These are phyloP conservation scores for Cyclostephanos tholiformis DNA, from an alignment of 108 stramenopile species.

Conservation along the genomic window DNA sequence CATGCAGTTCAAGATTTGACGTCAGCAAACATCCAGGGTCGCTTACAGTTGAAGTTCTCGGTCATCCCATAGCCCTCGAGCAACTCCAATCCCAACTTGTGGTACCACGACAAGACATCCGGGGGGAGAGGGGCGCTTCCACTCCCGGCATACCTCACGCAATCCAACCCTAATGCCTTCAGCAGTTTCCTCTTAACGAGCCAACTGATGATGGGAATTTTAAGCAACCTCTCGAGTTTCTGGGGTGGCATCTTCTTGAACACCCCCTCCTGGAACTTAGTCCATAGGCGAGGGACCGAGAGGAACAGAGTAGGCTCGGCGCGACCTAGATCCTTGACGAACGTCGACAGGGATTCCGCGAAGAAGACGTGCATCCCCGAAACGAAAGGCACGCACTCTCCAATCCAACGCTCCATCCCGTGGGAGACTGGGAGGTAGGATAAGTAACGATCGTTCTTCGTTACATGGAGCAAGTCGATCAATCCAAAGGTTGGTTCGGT, in stretches of 20 bases:
- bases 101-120: slow-evolving; percentile 68
- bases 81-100: slow-evolving; percentile 67
- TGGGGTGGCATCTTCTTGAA: slow-evolving; percentile 68
- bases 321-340: slow-evolving; percentile 74
- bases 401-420: slow-evolving; percentile 85
- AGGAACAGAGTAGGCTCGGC: slow-evolving; percentile 72
- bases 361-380: slow-evolving; percentile 59
- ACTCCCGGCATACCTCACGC: slow-evolving; percentile 70
- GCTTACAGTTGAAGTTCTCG: slow-evolving; percentile 79
- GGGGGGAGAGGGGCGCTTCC: slow-evolving; percentile 75
- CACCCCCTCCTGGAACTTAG: slow-evolving; percentile 80
- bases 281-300: slow-evolving; percentile 83
- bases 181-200: slow-evolving; percentile 71
- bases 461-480: slow-evolving; percentile 46
- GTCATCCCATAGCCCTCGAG: slow-evolving; percentile 87
- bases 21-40: neutral
- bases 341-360: slow-evolving; percentile 71
- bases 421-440: slow-evolving; percentile 80
- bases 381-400: slow-evolving; percentile 67
- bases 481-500: slow-evolving; percentile 61
- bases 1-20: neutral
- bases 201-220: slow-evolving; percentile 62
- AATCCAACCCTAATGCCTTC: slow-evolving; percentile 72
- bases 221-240: slow-evolving; percentile 63
- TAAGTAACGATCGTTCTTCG: slow-evolving; percentile 70